A percentile compares a stretch with the other conserved stretches of the same genome.
Evolutionary conservation across 352 stramenopile genomes (phyloP).

Genomic region (Hyaloperonospora arabidopsidis): DNA sequence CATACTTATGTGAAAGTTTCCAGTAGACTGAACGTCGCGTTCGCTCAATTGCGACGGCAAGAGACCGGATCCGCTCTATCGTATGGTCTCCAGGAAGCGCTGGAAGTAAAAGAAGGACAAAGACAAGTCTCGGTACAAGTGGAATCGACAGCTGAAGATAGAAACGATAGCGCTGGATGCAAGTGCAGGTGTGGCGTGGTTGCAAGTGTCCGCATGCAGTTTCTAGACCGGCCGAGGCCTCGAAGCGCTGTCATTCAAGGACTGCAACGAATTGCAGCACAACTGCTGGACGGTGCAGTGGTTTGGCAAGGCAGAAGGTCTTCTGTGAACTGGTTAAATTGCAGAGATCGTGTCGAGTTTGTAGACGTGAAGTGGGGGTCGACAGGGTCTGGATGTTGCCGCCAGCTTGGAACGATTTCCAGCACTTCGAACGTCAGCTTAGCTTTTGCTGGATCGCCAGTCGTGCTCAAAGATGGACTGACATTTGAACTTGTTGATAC

Average conservation of each 20-base stretch:
- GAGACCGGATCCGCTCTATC: slow-evolving; percentile 19
- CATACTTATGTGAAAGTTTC: slow-evolving; percentile 21
- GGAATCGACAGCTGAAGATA: neutral
- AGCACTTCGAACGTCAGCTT: slow-evolving; percentile 25
- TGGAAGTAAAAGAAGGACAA: slow-evolving; percentile 8
- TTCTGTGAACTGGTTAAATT: slow-evolving; percentile 45
- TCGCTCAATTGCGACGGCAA: slow-evolving; percentile 21
- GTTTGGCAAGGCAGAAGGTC: slow-evolving; percentile 34
- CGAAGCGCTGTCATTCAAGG: slow-evolving; percentile 30
- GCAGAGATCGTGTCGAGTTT: slow-evolving; percentile 29
- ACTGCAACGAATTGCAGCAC: slow-evolving; percentile 27
- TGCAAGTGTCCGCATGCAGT: slow-evolving; percentile 25
- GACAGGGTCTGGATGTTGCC: slow-evolving; percentile 33
- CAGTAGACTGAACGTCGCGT: slow-evolving; percentile 7
- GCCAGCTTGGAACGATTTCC: slow-evolving; percentile 21
- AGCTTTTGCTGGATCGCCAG: slow-evolving; percentile 19
- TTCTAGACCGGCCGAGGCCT: slow-evolving; percentile 31
- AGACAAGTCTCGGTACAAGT: slow-evolving; percentile 8
- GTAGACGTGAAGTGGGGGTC: slow-evolving; percentile 18
- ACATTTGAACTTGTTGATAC: slow-evolving; percentile 23
- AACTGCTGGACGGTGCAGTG: slow-evolving; percentile 35
- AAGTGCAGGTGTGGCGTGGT: slow-evolving; percentile 27
- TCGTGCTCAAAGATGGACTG: neutral
- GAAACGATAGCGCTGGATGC: neutral
- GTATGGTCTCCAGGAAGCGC: slow-evolving; percentile 26